phyloP scores from a whole-genome alignment of 129 eudicot genomes.

The Pulicaria dysenterica region DNA sequence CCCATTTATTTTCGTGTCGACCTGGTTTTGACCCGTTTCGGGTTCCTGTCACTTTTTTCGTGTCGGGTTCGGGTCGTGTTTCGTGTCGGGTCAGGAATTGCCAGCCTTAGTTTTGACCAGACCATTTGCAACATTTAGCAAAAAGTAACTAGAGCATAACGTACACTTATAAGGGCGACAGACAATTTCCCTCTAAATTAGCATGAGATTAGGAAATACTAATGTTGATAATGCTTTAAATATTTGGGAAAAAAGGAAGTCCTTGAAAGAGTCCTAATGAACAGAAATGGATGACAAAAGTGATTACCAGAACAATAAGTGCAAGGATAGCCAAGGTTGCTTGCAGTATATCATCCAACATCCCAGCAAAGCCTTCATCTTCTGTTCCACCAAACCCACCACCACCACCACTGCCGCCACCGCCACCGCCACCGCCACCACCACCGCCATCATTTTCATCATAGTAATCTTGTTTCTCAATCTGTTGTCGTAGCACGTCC shows the following conservation, averaged over 20 bases:
- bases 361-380: constrained; percentile 55
- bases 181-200: background rate
- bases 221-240: background rate
- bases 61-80: no score
- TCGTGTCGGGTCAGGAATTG: no score
- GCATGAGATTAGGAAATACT: background rate
- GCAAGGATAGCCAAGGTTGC: constrained; percentile 57
- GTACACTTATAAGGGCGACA: background rate
- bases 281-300: constrained; percentile 11
- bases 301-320: constrained; percentile 55
- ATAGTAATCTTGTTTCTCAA: constrained; percentile 63
- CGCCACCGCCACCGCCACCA: constrained; percentile 41
- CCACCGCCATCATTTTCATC: constrained; percentile 54
- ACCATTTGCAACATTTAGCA: no score
- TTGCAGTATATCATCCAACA: constrained; percentile 64
- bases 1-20: no score
- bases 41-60: no score
- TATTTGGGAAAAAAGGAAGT: background rate
- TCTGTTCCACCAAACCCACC: constrained; percentile 58
- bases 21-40: no score
- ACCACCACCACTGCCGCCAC: constrained; percentile 37
- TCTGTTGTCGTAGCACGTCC: constrained; percentile 69
- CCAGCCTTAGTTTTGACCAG: no score
- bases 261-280: background rate
- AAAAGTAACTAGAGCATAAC: background rate